These are phyloP conservation scores for Helicostylum pulchrum DNA, from an alignment of 192 early-diverging fungal species.

Conservation along the genomic window DNA sequence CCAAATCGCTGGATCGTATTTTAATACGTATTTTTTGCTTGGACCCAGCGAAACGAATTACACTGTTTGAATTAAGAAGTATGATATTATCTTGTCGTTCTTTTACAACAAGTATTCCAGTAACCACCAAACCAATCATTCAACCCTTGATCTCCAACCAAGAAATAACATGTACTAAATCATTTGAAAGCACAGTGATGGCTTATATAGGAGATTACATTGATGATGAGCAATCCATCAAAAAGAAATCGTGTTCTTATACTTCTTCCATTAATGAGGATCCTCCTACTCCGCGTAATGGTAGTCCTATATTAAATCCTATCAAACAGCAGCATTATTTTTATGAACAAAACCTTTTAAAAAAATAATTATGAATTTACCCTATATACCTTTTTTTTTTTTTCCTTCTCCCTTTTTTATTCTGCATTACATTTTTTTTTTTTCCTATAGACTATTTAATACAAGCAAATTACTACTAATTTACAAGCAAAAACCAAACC, in stretches of 20 bases:
- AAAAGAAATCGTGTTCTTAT: not conserved
- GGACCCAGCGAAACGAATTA: conserved; percentile 43
- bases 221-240: not conserved
- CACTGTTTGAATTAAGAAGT: conserved; percentile 36
- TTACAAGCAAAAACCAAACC: no score
- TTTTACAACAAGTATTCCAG: not conserved
- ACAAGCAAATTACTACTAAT: no score
- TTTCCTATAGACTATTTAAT: no score
- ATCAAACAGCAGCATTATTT: not conserved
- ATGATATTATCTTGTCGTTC: conserved; percentile 20
- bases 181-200: conserved; percentile 9
- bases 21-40: conserved; percentile 45
- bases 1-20: conserved; percentile 58
- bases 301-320: conserved; percentile 11
- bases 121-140: not conserved
- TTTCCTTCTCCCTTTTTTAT: no score
- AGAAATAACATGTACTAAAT: not conserved
- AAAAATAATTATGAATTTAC: no score
- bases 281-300: conserved; percentile 8
- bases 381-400: no score
- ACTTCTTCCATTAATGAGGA: not conserved
- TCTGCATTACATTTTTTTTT: no score
- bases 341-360: no score
- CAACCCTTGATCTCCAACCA: not conserved
- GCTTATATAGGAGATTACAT: conserved; percentile 2